These are phyloP conservation scores for Brassica cretica DNA, from an alignment of 345 rosid genomes.

Conservation along the genomic window DNA sequence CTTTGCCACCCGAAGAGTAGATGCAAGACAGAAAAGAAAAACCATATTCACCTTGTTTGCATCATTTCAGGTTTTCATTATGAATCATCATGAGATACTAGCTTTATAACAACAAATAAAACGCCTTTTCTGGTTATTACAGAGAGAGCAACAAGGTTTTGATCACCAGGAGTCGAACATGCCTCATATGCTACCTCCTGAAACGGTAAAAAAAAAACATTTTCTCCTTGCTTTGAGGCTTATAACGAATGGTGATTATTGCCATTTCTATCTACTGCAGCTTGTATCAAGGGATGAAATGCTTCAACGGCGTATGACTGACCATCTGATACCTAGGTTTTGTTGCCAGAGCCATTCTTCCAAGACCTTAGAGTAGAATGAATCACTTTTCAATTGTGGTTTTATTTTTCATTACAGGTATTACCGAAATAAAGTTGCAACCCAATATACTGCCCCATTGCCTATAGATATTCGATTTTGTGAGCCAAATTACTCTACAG, in stretches of 20 bases:
- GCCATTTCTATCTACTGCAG: conserved; percentile 49
- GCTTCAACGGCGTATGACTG: conserved; percentile 66
- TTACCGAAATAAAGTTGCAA: conserved; percentile 73
- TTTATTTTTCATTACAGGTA: conserved; percentile 53
- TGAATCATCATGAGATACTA: not conserved
- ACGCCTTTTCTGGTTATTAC: conserved; percentile 26
- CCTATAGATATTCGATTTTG: conserved; percentile 93
- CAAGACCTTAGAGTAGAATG: conserved; percentile 4
- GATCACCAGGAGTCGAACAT: conserved; percentile 65
- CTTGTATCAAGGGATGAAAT: conserved; percentile 74
- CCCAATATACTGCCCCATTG: conserved; percentile 52
- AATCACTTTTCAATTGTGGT: conserved; percentile 7
- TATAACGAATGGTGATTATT: not conserved
- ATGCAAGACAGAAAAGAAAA: conserved; percentile 85
- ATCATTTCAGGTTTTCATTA: conserved; percentile 71
- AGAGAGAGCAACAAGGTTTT: conserved; percentile 71
- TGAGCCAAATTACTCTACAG: conserved; percentile 60
- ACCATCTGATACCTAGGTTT: conserved; percentile 83
- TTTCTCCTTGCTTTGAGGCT: conserved; percentile 20
- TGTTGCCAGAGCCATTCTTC: not conserved
- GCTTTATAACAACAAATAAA: not conserved
- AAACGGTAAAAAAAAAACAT: conserved; percentile 47
- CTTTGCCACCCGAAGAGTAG: conserved; percentile 81
- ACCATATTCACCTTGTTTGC: conserved; percentile 69
- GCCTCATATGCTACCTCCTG: conserved; percentile 76